Conservation (phyloP, 352 stramenopile species). For the Pythium angustatum region DNA sequence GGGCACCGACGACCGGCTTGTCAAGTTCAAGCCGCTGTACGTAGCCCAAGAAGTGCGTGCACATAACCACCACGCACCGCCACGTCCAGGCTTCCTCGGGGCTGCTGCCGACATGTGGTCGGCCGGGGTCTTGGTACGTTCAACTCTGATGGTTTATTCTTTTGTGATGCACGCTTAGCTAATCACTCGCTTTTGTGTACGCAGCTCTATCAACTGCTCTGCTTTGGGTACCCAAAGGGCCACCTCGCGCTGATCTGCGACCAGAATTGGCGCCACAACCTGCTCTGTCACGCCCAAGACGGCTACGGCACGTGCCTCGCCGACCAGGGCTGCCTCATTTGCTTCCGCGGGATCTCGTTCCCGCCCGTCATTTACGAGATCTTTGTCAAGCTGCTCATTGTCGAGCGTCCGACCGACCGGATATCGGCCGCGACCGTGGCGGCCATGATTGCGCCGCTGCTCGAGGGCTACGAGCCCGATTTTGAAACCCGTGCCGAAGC, state of each 20-base stretch:
- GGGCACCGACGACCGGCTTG: slow-evolving; percentile 46
- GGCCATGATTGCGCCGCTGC: slow-evolving; percentile 53
- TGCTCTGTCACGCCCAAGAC: slow-evolving; percentile 58
- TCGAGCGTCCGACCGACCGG: slow-evolving; percentile 48
- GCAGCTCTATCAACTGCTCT: slow-evolving; percentile 81
- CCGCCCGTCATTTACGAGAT: slow-evolving; percentile 76
- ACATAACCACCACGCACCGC: slow-evolving; percentile 59
- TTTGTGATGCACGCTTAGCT: no score
- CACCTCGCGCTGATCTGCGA: slow-evolving; percentile 74
- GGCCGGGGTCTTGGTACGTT: slow-evolving; percentile 66
- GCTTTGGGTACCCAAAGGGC: slow-evolving; percentile 80
- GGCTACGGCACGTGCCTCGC: slow-evolving; percentile 45
- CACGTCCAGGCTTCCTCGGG: slow-evolving; percentile 65
- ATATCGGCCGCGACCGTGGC: slow-evolving; percentile 57
- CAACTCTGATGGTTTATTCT: background rate
- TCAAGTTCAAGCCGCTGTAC: slow-evolving; percentile 85
- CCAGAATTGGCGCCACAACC: slow-evolving; percentile 70
- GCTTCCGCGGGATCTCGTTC: slow-evolving; percentile 76
- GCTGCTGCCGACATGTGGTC: slow-evolving; percentile 81
- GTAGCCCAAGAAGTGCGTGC: slow-evolving; percentile 65
- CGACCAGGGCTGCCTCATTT: slow-evolving; percentile 76
- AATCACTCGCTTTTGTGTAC: slow-evolving; percentile 21
- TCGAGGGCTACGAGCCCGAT: slow-evolving; percentile 61
- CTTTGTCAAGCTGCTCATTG: slow-evolving; percentile 58
- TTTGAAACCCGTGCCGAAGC: slow-evolving; percentile 48